Evolutionary conservation across 805 yeast genomes (phyloP).

Genomic region (Helenozyma rhizophorensis): DNA sequence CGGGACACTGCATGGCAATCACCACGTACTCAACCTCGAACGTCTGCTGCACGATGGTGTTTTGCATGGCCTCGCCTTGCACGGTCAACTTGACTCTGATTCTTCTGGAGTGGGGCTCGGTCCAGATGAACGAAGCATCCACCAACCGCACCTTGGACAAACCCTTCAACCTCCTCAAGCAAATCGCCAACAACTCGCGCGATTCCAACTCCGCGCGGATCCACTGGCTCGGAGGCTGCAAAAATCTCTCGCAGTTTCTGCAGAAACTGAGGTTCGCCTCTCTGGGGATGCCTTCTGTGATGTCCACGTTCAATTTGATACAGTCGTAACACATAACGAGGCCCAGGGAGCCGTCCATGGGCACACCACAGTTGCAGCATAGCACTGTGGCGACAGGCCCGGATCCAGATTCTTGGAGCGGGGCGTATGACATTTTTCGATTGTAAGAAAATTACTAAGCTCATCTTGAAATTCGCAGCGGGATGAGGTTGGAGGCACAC

Average conservation of each 20-base stretch:
- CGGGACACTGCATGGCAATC: conserved; percentile 95
- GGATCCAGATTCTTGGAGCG: conserved; percentile 11
- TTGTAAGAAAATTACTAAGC: conserved; percentile 2
- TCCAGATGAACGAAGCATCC: conserved; percentile 96
- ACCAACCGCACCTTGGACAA: conserved; percentile 78
- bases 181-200: conserved; percentile 85
- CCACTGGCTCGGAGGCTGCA: conserved; percentile 96
- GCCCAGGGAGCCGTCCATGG: conserved; percentile 93
- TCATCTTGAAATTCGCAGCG: conserved; percentile 3
- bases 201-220: conserved; percentile 85
- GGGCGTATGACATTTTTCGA: conserved; percentile 16
- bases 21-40: conserved; percentile 94
- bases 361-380: conserved; percentile 98
- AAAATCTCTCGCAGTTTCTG: conserved; percentile 92
- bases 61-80: conserved; percentile 93
- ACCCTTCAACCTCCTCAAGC: conserved; percentile 85
- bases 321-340: conserved; percentile 97
- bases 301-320: conserved; percentile 87
- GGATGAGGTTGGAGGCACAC: conserved; percentile 2
- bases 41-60: conserved; percentile 88
- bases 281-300: conserved; percentile 87
- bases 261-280: conserved; percentile 93
- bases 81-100: conserved; percentile 86
- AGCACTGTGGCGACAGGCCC: conserved; percentile 71
- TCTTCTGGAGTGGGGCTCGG: conserved; percentile 98